Percentiles rank a stretch among this genome's conserved stretches.
Conservation (phyloP, 257 asterid genomes). For the Solanum pinnatisectum region DNA sequence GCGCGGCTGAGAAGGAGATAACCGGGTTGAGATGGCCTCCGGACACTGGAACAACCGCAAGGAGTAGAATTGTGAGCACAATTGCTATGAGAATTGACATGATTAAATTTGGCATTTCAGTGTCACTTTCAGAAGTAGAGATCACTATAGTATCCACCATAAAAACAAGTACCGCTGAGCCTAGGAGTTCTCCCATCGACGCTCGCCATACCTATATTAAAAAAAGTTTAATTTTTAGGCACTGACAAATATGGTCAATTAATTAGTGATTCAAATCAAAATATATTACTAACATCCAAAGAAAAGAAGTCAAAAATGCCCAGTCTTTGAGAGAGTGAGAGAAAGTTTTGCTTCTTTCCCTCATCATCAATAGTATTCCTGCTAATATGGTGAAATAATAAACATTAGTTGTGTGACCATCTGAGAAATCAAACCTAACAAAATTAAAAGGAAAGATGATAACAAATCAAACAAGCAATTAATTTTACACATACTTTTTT, state of each 20-base stretch:
- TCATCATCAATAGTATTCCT: not conserved
- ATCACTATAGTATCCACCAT: constrained; percentile 63
- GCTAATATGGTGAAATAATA: not conserved
- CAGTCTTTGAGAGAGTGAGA: constrained; percentile 24
- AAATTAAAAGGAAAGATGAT: not conserved
- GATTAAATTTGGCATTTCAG: constrained; percentile 46
- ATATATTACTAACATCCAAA: constrained; percentile 27
- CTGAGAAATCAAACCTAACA: too few species aligned
- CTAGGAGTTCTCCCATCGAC: constrained; percentile 58
- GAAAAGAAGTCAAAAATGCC: constrained; percentile 41
- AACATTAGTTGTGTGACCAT: too few species aligned
- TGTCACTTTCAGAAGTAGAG: constrained; percentile 34
- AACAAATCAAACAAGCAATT: not conserved
- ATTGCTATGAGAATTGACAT: constrained; percentile 42
- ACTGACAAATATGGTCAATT: not conserved
- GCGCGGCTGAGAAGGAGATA: too few species aligned
- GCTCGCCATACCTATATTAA: constrained; percentile 58
- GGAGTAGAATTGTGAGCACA: constrained; percentile 39
- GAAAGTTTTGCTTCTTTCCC: constrained; percentile 14
- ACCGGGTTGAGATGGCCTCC: too few species aligned
- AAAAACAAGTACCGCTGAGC: constrained; percentile 61
- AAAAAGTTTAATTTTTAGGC: too few species aligned
- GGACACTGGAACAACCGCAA: constrained; percentile 46
- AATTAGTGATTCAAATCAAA: not conserved
- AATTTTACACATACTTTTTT: not conserved